Evolutionary conservation across 164 flowering plant genomes (phyloP), one percentile per base, ranked within the genome.

Genomic region (Vitis rotundifolia): DNA sequence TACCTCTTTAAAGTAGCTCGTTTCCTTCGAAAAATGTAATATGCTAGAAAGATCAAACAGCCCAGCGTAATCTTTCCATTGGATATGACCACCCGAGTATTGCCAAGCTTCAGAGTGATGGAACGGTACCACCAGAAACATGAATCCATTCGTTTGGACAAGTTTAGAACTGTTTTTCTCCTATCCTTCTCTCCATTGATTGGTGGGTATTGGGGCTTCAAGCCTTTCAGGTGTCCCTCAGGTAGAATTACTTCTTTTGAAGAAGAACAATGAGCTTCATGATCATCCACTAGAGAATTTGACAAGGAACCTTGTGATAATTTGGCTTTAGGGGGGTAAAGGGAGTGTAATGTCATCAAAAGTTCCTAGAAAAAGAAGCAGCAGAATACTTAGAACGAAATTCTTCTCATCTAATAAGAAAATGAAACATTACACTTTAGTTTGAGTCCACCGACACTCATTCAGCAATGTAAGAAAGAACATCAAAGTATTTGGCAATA

Each of bases 111-210:
- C 74, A 83, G 57, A 19, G 63, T 86, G 63, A 82, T 56, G 13
- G 74, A 37, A 11, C 79, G 85, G 55, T 81, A 86, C 82, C 80
- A 84, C 84, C 86, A 85, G 22, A 82, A 76, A 70, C 70, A 72
- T 16, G 84, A 74, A 5, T 77, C 60, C 12, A 69, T 22, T 64
- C 47, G 69, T 71, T 74, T 31, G 66, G 74, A 70, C 22, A 83
- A 52, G 54, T 71, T 83, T 71, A 76, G 37, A 64, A 82, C 61
- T 68, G 83, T 55, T 31, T 78, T 75, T 29, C 68, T 80, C 11
- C 58, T 29, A 49, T 59, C 66, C 51, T 61, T 66, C 13, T n/a
- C 70, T 57, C 73, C 76, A 49, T 55, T 37, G 7, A 0, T 47
- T 9, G 68, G 11, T 16, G 37, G 50, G 59, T 44, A 0, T 12